Conservation (phyloP, 257 asterid genomes). For the Catharanthus roseus region DNA sequence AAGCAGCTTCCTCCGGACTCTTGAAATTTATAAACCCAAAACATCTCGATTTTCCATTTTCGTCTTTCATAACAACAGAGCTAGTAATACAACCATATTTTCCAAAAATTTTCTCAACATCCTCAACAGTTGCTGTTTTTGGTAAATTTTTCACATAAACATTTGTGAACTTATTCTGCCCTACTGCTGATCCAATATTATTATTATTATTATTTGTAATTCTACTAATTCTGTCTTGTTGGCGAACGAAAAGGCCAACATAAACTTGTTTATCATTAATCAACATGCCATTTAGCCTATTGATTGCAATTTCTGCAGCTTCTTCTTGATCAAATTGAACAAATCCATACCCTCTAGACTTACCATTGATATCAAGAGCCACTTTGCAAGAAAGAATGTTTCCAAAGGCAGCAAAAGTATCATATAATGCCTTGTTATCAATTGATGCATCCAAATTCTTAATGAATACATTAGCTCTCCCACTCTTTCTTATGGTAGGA, state of each 20-base stretch:
- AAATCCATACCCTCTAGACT: constrained; percentile 73
- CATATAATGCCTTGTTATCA: constrained; percentile 62
- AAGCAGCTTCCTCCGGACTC: constrained; percentile 45
- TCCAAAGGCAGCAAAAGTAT: constrained; percentile 67
- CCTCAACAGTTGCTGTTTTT: constrained; percentile 39
- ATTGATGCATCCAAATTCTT: constrained; percentile 63
- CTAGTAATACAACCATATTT: constrained; percentile 65
- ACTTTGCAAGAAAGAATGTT: constrained; percentile 77
- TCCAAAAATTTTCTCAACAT: constrained; percentile 40
- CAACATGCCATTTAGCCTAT: constrained; percentile 60
- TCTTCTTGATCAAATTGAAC: constrained; percentile 73
- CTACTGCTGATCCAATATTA: no score
- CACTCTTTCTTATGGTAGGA: constrained; percentile 70
- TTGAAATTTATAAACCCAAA: constrained; percentile 76
- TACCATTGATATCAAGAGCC: constrained; percentile 49
- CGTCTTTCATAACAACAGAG: constrained; percentile 59
- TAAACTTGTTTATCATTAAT: constrained; percentile 71
- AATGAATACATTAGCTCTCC: constrained; percentile 62
- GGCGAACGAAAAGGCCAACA: constrained; percentile 63
- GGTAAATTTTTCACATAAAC: constrained; percentile 65
- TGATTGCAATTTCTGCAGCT: constrained; percentile 58
- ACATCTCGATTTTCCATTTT: constrained; percentile 55
- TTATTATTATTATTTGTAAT: no score
- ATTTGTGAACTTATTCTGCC: constrained; percentile 47
- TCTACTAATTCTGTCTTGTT: constrained; percentile 47